Conservation (phyloP, 2,329 filamentous ascomycete species). For the Calonectria henricotiae region DNA sequence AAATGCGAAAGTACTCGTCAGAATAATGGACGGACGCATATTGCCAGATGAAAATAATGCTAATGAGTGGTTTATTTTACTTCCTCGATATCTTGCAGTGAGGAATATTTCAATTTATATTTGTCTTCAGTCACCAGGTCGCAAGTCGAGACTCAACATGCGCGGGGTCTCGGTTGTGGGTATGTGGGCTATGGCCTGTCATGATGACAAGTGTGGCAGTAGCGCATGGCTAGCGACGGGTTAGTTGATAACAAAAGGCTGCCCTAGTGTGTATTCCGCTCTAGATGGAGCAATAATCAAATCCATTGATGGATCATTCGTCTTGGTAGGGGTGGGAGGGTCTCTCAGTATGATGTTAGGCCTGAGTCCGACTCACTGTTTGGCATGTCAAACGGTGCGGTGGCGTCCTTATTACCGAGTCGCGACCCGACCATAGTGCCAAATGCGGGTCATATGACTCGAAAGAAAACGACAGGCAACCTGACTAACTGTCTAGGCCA, state of each 20-base stretch:
- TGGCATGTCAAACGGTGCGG: not conserved
- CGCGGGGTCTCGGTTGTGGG: not conserved
- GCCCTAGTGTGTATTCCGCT: not conserved
- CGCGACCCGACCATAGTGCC: not conserved
- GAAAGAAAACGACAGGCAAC: not conserved
- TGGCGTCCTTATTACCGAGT: not conserved
- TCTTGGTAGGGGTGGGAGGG: not conserved
- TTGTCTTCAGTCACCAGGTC: not conserved
- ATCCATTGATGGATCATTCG: not conserved
- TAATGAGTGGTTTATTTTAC: no score
- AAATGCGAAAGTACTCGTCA: conserved; percentile 5
- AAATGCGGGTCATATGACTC: not conserved
- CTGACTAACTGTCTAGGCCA: not conserved
- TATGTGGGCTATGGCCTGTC: not conserved
- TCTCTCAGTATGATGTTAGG: not conserved
- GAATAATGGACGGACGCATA: not conserved
- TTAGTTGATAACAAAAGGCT: not conserved
- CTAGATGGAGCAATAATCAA: not conserved
- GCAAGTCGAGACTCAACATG: not conserved
- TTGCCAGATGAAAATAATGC: not conserved
- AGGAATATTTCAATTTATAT: not conserved
- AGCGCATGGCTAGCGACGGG: not conserved
- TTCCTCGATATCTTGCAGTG: not conserved
- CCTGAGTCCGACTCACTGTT: not conserved
- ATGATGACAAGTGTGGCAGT: not conserved